phyloP scores from a whole-genome alignment of 305 asterid genomes.

The Fraxinus sp. region DNA sequence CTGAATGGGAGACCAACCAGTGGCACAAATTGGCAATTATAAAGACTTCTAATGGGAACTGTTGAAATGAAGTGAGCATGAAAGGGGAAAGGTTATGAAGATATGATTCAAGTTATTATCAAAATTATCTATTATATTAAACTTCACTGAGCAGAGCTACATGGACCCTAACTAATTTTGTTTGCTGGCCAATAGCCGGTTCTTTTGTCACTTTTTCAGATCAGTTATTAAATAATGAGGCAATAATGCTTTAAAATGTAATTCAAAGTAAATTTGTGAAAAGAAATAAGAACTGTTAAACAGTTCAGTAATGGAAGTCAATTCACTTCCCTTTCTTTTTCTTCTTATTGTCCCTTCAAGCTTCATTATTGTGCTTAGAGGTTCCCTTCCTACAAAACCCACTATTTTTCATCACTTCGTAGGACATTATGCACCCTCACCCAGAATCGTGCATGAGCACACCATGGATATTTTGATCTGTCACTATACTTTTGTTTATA shows the following conservation, averaged over 20 bases:
- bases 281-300: background rate
- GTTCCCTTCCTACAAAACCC: background rate
- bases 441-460: background rate
- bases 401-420: background rate
- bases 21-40: background rate
- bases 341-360: background rate
- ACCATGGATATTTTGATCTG: background rate
- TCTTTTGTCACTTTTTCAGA: background rate
- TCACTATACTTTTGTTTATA: background rate
- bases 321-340: background rate
- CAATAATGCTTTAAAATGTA: background rate
- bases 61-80: background rate
- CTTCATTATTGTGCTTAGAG: background rate
- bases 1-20: background rate
- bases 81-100: background rate
- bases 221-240: background rate
- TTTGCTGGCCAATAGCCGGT: background rate
- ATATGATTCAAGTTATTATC: background rate
- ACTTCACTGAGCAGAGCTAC: slow-evolving; percentile 4
- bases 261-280: background rate
- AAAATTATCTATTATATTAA: background rate
- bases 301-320: background rate
- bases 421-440: background rate
- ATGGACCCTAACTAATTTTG: background rate
- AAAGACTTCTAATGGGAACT: background rate